Base-by-base conservation (phyloP, 345 rosid genomes). In the Cardamine occulta region DNA sequence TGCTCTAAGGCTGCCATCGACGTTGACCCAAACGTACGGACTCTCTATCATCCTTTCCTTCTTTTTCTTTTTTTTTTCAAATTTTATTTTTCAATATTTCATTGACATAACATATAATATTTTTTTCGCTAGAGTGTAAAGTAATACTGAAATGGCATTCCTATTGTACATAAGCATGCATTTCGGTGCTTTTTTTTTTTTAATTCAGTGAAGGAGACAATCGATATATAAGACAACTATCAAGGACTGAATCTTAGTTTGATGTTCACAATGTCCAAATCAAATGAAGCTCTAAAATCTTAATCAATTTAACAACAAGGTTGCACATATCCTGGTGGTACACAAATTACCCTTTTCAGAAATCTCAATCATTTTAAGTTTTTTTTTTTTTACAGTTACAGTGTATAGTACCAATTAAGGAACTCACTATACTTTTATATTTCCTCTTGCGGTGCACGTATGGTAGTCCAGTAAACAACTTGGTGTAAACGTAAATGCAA, bases 1-100 rank as follows among this genome's bases (percentile, higher is more conserved):
- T 75, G 70, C 58, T 14, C 51, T 63, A 74, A 76, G 75, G 66
- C 80, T 76, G 80, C 75, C 80, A 76, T 34, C 24, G 80, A 76
- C 75, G 80, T 76, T 76, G 70, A 76, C 71, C 74, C 65, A 53
- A 11, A 1, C 23, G 75, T 76, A 76, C 75, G 75, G 80, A 62
- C 75, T 76, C 64, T 66, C 44, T 57, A 44, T 74, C 55, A 74
- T 74, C 49, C 31, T 26, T 32, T 14, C 2, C 14, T 7, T 7
- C 31, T 28, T 28, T 28, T 28, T 26, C 3, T 26, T 26, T 26
- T 0, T 32, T 6, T n/a, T 21, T n/a, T n/a, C n/a, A n/a, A n/a
- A n/a, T n/a, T n/a, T n/a, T n/a, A n/a, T n/a, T n/a, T n/a, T n/a
- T n/a, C n/a, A n/a, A n/a, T n/a, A n/a, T n/a, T n/a, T n/a, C n/a